These are phyloP conservation scores for Acanthamoeba royreba DNA, from an alignment of 208 protist species.

Conservation along the genomic window DNA sequence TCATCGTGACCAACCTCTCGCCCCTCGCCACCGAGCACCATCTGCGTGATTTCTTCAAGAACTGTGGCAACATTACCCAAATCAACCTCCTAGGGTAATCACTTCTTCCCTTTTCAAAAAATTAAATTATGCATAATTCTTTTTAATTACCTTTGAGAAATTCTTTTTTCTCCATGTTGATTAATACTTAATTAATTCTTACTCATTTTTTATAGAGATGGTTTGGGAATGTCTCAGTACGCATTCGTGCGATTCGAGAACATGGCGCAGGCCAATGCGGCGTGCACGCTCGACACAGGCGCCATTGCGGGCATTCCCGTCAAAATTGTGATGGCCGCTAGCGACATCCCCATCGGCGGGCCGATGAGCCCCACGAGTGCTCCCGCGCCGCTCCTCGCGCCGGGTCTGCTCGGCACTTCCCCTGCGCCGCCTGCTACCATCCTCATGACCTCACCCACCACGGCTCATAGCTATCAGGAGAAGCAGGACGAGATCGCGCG, in stretches of 20 bases:
- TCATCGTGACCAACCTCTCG: not conserved
- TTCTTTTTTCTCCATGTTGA: not conserved
- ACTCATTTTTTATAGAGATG: not conserved
- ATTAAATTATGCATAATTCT: not conserved
- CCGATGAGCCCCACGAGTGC: not conserved
- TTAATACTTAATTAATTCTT: not conserved
- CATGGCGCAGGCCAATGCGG: not conserved
- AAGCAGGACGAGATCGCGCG: conserved; percentile 18
- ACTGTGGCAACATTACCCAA: not conserved
- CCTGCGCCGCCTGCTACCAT: not conserved
- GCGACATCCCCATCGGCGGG: not conserved
- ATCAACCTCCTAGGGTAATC: not conserved
- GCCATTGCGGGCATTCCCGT: not conserved
- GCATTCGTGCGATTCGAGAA: not conserved
- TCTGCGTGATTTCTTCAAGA: not conserved
- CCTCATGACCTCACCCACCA: not conserved
- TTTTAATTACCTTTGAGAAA: not conserved
- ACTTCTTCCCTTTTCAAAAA: not conserved
- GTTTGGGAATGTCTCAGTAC: not conserved
- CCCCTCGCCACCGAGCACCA: not conserved
- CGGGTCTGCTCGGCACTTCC: not conserved
- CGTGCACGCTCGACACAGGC: not conserved
- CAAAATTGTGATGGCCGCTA: not conserved
- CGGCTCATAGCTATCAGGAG: not conserved
- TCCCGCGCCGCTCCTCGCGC: not conserved